These are phyloP conservation scores for Aspergillus haitiensis DNA, from an alignment of 495 filamentous ascomycete genomes.

Conservation along the genomic window DNA sequence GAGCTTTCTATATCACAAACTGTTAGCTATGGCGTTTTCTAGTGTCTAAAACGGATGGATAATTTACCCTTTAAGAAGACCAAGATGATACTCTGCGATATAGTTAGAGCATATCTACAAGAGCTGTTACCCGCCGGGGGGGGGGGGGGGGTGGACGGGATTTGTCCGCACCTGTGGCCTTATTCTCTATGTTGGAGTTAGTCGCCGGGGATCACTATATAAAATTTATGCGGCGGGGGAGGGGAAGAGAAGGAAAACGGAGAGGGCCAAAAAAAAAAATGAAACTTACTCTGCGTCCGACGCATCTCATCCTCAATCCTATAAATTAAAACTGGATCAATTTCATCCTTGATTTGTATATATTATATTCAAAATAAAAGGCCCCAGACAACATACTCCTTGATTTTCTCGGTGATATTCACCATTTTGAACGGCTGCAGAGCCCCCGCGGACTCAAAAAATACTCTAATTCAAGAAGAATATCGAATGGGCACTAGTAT, in stretches of 20 bases:
- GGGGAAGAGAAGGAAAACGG: not conserved
- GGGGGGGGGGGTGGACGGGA: not conserved
- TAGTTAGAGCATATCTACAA: slow-evolving; percentile 17
- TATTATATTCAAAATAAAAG: not conserved
- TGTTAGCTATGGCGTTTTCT: not conserved
- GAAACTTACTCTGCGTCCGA: slow-evolving; percentile 83
- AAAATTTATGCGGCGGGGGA: not conserved
- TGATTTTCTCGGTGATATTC: slow-evolving; percentile 99
- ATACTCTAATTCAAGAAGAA: slow-evolving; percentile 6
- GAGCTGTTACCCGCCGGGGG: slow-evolving; percentile 14
- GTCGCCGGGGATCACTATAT: slow-evolving; percentile 29
- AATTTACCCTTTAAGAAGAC: slow-evolving; percentile 88
- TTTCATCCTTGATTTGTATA: not conserved
- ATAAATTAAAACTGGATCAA: slow-evolving; percentile 22
- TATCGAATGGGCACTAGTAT: not conserved
- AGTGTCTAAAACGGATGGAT: not conserved
- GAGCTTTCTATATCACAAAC: slow-evolving; percentile 60
- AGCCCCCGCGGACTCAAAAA: slow-evolving; percentile 33
- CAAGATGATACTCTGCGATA: slow-evolving; percentile 87
- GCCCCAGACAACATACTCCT: slow-evolving; percentile 64
- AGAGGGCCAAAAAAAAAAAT: not conserved
- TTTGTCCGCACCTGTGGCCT: slow-evolving; percentile 79
- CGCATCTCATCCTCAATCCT: slow-evolving; percentile 99
- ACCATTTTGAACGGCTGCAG: slow-evolving; percentile 73
- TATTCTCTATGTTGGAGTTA: slow-evolving; percentile 75